Evolutionary conservation across 768 basidiomycete genomes (phyloP), one percentile per base, ranked within the genome.

Genomic region (Tulasnella sp.): DNA sequence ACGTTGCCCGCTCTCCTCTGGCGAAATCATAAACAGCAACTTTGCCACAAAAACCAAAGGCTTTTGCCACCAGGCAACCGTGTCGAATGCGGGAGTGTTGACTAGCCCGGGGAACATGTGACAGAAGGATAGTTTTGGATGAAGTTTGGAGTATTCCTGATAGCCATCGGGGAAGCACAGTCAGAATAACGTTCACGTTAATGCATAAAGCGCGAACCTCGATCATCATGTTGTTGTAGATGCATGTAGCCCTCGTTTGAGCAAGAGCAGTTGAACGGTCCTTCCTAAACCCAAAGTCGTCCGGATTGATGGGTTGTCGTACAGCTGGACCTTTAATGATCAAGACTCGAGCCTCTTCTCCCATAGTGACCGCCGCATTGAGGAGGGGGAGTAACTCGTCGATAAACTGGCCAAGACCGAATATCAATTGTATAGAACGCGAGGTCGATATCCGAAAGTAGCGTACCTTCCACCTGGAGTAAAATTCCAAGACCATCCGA

Each of bases 81-180:
- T 31, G 62, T 68, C 62, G n/a, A 68, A 68, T 27, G 3, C 62
- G 12, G 80, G 76, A 0, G 88, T 88, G 27, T 85, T 83, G n/a
- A 88, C 88, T 5, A 82, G 46, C 7, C 89, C 89, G 0, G 89
- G 88, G 74, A 82, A 84, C 40, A 85, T 84, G 80, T 89, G 89
- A 0, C 86, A 85, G 82, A 89, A 89, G 14, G 62, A 68, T 31
- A 68, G 14, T 14, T 21, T 68, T 27, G 62, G 62, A 34, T 68
- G 31, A n/a, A 68, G 62, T n/a, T 68, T 68, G 2, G 62, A 68
- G 62, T 68, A 68, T 34, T 68, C 62, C 62, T 68, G 24, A 21
- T 52, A 3, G 48, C 19, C 48, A 52, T 52, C 18, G 9, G 21
- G 24, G 48, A 19, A 52, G 3, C 6, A 68, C 16, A 27, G 62